These are phyloP conservation scores for Aspergillus sclerotiicarbonarius DNA, from an alignment of 495 filamentous ascomycete genomes.

Conservation along the genomic window DNA sequence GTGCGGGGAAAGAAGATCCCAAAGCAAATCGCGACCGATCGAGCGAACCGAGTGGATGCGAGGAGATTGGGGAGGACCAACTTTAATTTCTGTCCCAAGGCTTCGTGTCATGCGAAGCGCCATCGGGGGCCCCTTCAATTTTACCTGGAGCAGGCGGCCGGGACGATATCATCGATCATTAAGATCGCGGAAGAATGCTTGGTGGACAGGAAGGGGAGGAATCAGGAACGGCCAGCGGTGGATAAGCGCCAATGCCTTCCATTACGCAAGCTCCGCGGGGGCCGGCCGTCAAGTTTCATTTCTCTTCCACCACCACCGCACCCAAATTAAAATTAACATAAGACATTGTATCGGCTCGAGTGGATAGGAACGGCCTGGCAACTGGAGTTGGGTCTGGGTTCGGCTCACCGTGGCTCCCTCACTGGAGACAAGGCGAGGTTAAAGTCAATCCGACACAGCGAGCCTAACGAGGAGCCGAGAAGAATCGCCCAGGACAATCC, in stretches of 20 bases:
- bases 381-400: too few species aligned
- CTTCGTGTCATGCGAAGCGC: slow-evolving; percentile 24
- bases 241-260: not conserved
- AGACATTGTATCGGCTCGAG: slow-evolving; percentile 4
- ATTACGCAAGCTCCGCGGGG: slow-evolving; percentile 16
- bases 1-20: slow-evolving; percentile 29
- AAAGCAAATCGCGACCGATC: slow-evolving; percentile 22
- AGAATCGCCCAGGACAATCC: too few species aligned
- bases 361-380: slow-evolving; percentile 1
- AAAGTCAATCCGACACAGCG: too few species aligned
- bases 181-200: not conserved
- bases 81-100: slow-evolving; percentile 24
- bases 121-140: slow-evolving; percentile 19
- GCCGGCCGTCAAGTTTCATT: not conserved
- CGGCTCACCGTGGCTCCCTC: too few species aligned
- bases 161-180: not conserved
- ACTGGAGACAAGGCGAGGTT: too few species aligned
- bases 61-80: slow-evolving; percentile 20
- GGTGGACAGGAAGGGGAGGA: not conserved
- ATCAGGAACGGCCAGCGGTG: slow-evolving; percentile 4
- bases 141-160: slow-evolving; percentile 2
- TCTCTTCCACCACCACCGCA: too few species aligned
- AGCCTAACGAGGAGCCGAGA: too few species aligned
- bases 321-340: not conserved
- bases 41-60: slow-evolving; percentile 18